Conservation (phyloP, 805 yeast species). For the Kodamaea jinghongensis region DNA sequence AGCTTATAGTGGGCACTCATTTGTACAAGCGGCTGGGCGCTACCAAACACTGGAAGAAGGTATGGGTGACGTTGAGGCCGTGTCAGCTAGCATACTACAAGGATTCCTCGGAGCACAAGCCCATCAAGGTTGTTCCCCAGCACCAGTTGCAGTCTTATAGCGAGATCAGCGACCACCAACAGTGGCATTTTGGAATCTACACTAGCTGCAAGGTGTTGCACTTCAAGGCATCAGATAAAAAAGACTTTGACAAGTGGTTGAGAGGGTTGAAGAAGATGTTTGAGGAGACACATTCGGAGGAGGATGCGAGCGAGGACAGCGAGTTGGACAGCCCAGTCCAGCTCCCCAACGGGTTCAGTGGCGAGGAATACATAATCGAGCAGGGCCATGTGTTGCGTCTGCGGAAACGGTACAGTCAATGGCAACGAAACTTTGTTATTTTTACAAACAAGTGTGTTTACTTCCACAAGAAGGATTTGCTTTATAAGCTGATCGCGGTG, state of each 20-base stretch:
- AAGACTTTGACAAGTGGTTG: slow-evolving; percentile 17
- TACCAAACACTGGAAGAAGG: slow-evolving; percentile 37
- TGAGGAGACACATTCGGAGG: slow-evolving; percentile 1
- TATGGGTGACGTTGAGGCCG: slow-evolving; percentile 39
- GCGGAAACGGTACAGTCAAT: slow-evolving; percentile 44
- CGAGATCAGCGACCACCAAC: slow-evolving; percentile 14
- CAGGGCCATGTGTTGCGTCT: slow-evolving; percentile 42
- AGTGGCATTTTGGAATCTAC: slow-evolving; percentile 22
- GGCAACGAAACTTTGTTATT: slow-evolving; percentile 44
- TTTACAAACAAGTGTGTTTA: slow-evolving; percentile 40
- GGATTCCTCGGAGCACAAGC: slow-evolving; percentile 36
- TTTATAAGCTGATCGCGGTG: slow-evolving; percentile 28
- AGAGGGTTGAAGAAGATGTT: slow-evolving; percentile 9
- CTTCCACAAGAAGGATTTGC: slow-evolving; percentile 36
- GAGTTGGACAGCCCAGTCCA: neutral
- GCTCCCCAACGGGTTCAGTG: neutral
- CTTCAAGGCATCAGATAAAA: slow-evolving; percentile 14
- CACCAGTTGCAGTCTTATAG: slow-evolving; percentile 19
- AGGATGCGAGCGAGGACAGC: slow-evolving; percentile 1
- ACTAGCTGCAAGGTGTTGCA: slow-evolving; percentile 22
- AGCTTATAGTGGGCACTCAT: slow-evolving; percentile 23
- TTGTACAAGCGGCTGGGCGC: slow-evolving; percentile 30
- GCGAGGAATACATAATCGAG: slow-evolving; percentile 21
- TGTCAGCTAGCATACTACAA: slow-evolving; percentile 40
- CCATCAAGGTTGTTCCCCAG: slow-evolving; percentile 29